These are phyloP conservation scores for Hericium erinaceus DNA, from an alignment of 768 basidiomycete genomes.

Conservation along the genomic window DNA sequence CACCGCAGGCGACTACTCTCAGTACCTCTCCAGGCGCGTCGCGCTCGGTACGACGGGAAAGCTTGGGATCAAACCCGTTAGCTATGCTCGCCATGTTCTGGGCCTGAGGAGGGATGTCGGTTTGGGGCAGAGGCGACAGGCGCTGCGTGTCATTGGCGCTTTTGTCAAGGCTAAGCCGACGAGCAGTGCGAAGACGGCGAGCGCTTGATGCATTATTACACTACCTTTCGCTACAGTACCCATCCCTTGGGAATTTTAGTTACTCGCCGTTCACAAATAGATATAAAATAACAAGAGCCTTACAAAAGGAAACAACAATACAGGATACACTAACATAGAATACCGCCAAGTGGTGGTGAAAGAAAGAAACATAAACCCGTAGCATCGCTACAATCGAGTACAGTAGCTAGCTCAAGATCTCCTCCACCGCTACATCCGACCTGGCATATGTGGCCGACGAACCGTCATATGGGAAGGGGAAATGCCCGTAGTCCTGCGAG, in stretches of 20 bases:
- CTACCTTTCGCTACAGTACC: too few relatives aligned
- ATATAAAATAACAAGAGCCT: not conserved
- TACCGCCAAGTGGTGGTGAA: not conserved
- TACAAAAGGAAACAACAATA: not conserved
- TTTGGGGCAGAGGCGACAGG: conserved; percentile 29
- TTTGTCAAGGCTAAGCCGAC: not conserved
- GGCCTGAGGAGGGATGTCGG: conserved; percentile 34
- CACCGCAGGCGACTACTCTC: conserved; percentile 42
- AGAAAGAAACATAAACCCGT: not conserved
- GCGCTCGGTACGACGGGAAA: conserved; percentile 19
- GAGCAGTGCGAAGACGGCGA: not conserved
- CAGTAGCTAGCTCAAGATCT: not conserved
- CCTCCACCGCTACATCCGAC: conserved; percentile 2
- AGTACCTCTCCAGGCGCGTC: conserved; percentile 27
- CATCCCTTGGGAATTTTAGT: too few relatives aligned
- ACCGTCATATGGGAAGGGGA: not conserved
- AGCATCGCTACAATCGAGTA: not conserved
- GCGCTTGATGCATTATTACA: not conserved
- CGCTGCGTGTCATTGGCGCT: conserved; percentile 29
- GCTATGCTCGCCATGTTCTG: conserved; percentile 34
- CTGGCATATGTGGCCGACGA: not conserved
- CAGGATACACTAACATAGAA: not conserved
- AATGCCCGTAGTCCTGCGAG: not conserved
- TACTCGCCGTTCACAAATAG: not conserved
- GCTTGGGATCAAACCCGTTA: conserved; percentile 30